These are phyloP conservation scores for Fusarium albosuccineum DNA, from an alignment of 2,329 filamentous ascomycete genomes.

Conservation along the genomic window DNA sequence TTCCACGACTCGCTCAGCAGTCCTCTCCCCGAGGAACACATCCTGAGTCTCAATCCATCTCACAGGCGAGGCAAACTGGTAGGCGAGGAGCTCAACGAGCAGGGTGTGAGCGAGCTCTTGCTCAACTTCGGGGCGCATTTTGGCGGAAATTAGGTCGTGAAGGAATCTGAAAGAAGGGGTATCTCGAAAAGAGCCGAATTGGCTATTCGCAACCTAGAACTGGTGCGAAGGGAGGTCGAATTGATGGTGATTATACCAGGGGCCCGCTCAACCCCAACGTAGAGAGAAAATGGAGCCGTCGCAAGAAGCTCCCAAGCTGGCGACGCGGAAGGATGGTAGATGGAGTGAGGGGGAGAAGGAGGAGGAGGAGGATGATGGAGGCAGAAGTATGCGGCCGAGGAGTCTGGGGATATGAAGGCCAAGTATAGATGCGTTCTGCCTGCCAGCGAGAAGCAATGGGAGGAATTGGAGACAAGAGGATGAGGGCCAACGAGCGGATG, in stretches of 20 bases:
- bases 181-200: conserved; percentile 47
- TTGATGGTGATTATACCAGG: conserved; percentile 41
- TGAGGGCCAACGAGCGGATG: conserved; percentile 38
- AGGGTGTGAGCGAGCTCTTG: conserved; percentile 99
- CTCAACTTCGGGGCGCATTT: conserved; percentile 98
- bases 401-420: conserved; percentile 45
- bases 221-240: conserved; percentile 43
- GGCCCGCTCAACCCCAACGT: conserved; percentile 47
- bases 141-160: conserved; percentile 54
- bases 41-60: conserved; percentile 99
- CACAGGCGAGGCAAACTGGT: conserved; percentile 98
- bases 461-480: conserved; percentile 40
- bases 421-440: conserved; percentile 42
- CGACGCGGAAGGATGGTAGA: conserved; percentile 40
- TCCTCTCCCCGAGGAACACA: conserved; percentile 97
- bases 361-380: conserved; percentile 37
- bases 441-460: conserved; percentile 45
- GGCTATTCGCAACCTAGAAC: conserved; percentile 42
- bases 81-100: conserved; percentile 97
- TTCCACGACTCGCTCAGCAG: conserved; percentile 96
- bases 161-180: conserved; percentile 46
- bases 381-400: conserved; percentile 44
- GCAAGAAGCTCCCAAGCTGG: conserved; percentile 44
- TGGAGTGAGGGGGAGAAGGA: conserved; percentile 39
- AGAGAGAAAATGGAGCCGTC: conserved; percentile 43